Percentiles rank a stretch among this genome's conserved stretches.
These are phyloP conservation scores for Tylopilus sp. DNA, from an alignment of 768 basidiomycete genomes.

Conservation along the genomic window DNA sequence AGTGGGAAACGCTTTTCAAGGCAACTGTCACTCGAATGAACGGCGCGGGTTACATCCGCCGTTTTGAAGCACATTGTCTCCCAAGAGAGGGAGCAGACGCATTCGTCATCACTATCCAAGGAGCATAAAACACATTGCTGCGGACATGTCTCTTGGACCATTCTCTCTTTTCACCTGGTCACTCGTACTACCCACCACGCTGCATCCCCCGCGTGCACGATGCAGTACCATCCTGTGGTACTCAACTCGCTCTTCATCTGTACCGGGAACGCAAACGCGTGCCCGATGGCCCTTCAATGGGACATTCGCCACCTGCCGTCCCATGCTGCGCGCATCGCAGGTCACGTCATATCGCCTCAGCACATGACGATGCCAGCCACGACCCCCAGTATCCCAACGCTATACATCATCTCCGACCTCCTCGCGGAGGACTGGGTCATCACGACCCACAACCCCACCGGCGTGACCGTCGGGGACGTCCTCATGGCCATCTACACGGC, in stretches of 20 bases:
- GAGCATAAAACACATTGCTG: slow-evolving; percentile 15
- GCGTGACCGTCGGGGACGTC: slow-evolving; percentile 53
- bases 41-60: slow-evolving; percentile 8
- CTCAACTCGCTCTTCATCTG: slow-evolving; percentile 19
- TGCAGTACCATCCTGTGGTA: slow-evolving; percentile 12
- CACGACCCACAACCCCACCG: slow-evolving; percentile 36
- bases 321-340: slow-evolving; percentile 17
- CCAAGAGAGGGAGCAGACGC: neutral
- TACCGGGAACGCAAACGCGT: slow-evolving; percentile 9
- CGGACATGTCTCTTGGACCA: neutral
- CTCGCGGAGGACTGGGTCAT: slow-evolving; percentile 44
- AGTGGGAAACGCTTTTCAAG: slow-evolving; percentile 7
- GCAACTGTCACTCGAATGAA: slow-evolving; percentile 10
- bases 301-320: slow-evolving; percentile 45
- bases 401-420: slow-evolving; percentile 46
- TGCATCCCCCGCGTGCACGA: slow-evolving; percentile 7
- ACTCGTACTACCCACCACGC: neutral
- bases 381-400: slow-evolving; percentile 33
- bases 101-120: neutral
- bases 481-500: slow-evolving; percentile 43
- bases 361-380: slow-evolving; percentile 44
- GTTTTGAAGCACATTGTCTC: neutral
- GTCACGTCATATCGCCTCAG: slow-evolving; percentile 1
- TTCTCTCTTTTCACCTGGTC: neutral
- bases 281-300: slow-evolving; percentile 40